These are phyloP conservation scores for Candida silvicultrix DNA, from an alignment of 805 yeast species.

Conservation along the genomic window DNA sequence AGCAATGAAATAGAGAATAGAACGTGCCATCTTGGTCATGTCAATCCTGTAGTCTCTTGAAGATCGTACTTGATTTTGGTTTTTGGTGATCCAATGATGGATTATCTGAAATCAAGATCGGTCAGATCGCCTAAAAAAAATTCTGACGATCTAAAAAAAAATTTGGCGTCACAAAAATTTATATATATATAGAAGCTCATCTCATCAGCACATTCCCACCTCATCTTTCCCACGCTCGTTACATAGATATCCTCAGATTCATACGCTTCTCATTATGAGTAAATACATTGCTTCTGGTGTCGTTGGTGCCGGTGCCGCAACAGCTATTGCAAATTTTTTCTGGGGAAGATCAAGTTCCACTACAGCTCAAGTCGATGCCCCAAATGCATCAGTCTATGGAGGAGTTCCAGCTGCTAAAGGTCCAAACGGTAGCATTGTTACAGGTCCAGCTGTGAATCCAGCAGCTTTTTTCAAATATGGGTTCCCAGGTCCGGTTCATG, in stretches of 20 bases:
- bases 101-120: no score
- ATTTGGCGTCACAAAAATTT: not conserved
- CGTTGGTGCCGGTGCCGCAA: slow-evolving; percentile 23
- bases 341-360: slow-evolving; percentile 22
- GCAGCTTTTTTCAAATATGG: slow-evolving; percentile 85
- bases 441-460: slow-evolving; percentile 52
- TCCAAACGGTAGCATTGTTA: slow-evolving; percentile 10
- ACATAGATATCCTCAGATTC: not conserved
- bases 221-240: not conserved
- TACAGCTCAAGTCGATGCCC: not conserved
- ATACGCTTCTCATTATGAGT: slow-evolving; percentile 9
- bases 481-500: slow-evolving; percentile 93
- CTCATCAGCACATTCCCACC: not conserved
- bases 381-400: slow-evolving; percentile 5
- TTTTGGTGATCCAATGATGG: not conserved
- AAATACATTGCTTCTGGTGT: slow-evolving; percentile 20
- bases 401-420: slow-evolving; percentile 3
- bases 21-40: no score
- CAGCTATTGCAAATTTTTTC: slow-evolving; percentile 28
- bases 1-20: not conserved
- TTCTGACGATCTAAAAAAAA: not conserved
- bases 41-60: not conserved
- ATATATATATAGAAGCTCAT: not conserved
- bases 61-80: no score
- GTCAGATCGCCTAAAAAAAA: not conserved